Evolutionary conservation across 179 eudicot species (phyloP).

Genomic region (Pouteria campechiana): DNA sequence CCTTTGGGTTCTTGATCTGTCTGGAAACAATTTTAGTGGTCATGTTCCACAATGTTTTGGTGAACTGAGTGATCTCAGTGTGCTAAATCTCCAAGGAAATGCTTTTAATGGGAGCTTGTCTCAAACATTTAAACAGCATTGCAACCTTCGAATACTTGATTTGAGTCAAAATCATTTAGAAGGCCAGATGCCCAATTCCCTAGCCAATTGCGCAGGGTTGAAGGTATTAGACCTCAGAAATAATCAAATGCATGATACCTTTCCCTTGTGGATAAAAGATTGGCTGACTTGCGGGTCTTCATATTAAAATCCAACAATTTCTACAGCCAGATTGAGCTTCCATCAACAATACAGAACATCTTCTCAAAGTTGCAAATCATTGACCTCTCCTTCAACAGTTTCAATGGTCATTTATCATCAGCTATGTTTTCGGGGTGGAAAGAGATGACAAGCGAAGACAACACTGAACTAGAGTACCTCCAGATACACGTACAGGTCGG

Average conservation of each 20-base stretch:
- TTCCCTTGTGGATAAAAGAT: slow-evolving; percentile 2
- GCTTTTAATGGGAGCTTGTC: background rate
- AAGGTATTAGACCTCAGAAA: slow-evolving; percentile 3
- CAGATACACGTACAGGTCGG: background rate
- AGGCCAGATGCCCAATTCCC: slow-evolving; percentile 3
- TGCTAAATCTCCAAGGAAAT: slow-evolving; percentile 1
- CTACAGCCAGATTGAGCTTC: background rate
- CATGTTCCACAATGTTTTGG: background rate
- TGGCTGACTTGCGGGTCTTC: slow-evolving; percentile 1
- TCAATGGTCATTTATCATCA: slow-evolving; percentile 1
- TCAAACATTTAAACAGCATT: background rate
- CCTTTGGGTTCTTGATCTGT: slow-evolving; percentile 10
- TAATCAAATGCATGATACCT: background rate
- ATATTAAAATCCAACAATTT: slow-evolving; percentile 1
- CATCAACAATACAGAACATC: background rate
- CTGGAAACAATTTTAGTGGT: slow-evolving; percentile 2
- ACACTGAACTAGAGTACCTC: background rate
- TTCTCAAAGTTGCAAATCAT: slow-evolving; percentile 1
- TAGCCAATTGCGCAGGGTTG: slow-evolving; percentile 4
- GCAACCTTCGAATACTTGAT: background rate
- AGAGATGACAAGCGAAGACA: background rate
- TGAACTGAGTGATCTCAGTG: background rate
- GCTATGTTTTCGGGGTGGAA: slow-evolving; percentile 1
- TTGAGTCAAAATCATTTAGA: background rate
- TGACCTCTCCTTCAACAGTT: slow-evolving; percentile 1